A percentile compares a stretch with the other conserved stretches of the same genome.
Evolutionary conservation across 345 rosid genomes (phyloP).

Genomic region (Arabidopsis arenosa): DNA sequence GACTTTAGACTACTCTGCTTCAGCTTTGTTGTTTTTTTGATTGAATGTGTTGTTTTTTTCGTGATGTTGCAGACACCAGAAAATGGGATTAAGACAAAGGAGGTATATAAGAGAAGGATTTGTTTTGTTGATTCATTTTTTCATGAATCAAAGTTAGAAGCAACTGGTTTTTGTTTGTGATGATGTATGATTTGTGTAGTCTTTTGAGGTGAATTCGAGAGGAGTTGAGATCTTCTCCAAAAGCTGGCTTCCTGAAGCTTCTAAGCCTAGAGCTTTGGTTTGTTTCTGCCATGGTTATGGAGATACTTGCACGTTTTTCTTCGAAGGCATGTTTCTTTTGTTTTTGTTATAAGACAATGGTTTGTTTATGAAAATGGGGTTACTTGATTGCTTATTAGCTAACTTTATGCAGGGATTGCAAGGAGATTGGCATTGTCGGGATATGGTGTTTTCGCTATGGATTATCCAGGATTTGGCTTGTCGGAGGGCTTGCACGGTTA

Average conservation of each 20-base stretch:
- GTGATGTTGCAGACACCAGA: conserved; percentile 62
- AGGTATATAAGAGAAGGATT: conserved; percentile 52
- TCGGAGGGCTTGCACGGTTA: conserved; percentile 93
- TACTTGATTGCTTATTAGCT: conserved; percentile 33
- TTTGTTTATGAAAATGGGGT: neutral
- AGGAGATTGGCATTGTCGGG: conserved; percentile 86
- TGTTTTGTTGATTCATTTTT: neutral
- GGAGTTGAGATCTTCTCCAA: conserved; percentile 87
- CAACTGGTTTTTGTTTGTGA: neutral
- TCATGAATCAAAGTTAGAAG: conserved; percentile 25
- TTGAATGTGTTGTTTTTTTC: neutral
- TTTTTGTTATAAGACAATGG: neutral
- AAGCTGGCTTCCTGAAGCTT: conserved; percentile 79
- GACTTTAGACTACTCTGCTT: conserved; percentile 14
- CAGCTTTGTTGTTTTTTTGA: conserved; percentile 10
- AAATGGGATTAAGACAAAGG: conserved; percentile 69
- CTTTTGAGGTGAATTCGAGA: conserved; percentile 78
- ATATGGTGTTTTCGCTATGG: conserved; percentile 91
- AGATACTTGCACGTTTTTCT: conserved; percentile 96
- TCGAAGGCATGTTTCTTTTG: conserved; percentile 66
- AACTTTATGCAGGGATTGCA: conserved; percentile 68
- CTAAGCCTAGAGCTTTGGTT: conserved; percentile 71
- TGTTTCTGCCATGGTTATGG: conserved; percentile 97
- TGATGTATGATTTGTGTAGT: conserved; percentile 52
- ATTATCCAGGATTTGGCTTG: conserved; percentile 94